Base-by-base conservation (phyloP, 2,329 filamentous ascomycete species). In the Ceratocystis albifundus region DNA sequence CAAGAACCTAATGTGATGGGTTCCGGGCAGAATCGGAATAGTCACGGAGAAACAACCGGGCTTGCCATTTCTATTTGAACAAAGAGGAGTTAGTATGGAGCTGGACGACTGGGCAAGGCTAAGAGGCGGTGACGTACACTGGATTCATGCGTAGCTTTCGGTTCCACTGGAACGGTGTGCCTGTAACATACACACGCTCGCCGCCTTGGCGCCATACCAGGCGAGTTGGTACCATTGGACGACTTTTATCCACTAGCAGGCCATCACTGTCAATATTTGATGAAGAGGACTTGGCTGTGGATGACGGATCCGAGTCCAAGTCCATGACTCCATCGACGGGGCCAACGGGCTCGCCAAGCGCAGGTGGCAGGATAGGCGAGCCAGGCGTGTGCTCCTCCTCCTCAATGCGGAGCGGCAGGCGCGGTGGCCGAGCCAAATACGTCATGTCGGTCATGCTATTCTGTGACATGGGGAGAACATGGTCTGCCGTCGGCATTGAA, bases 151-250 rank as follows among this genome's bases (percentile, higher is more conserved):
- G 85, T 74, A 92, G 95, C 77, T 97, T 97, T 74, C 88, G 88
- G 76, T 95, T 91, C 94, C 94, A 99, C 74, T 93, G 89, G 71
- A 96, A 95, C 74, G 97, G 96, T 22, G 94, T 97, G 70, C 93
- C 93, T 0, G 94, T 99, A 59, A 99, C 91, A 75, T 96, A 99
- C 70, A 97, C 85, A 76, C 92, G 95, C 67, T 96, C 89, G 67
- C 89, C 92, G 64, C 85, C 85, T 7, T 84, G 83, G 70, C 83
- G 83, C 94, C 94, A 99, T 76, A 95, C 89, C 67, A 99, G 85
- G 67, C 83, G 79, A 1, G 90, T 96, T 1, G 90, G 89, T 53
- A 97, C 89, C 6, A 89, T 89, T 48, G 88, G 88, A 69, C 87
- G 83, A 20, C 85, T 85, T 75, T 87, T 88, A 72, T 89, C 87